These are phyloP conservation scores for Aspergillus fructus DNA, from an alignment of 2,329 filamentous ascomycete species.

Conservation along the genomic window DNA sequence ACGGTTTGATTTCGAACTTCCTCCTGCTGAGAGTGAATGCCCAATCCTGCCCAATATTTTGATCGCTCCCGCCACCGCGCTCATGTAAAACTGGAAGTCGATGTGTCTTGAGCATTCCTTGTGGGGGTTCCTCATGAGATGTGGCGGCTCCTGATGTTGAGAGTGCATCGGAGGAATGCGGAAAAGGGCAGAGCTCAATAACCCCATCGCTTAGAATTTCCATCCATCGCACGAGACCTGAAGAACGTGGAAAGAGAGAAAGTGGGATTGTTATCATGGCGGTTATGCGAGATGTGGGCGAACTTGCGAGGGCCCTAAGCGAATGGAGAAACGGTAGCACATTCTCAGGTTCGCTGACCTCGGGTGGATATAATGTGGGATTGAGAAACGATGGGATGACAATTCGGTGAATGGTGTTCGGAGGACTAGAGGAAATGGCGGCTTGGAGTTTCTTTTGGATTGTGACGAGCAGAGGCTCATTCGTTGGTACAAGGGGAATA, in stretches of 20 bases:
- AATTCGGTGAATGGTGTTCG: slow-evolving; percentile 71
- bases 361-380: slow-evolving; percentile 75
- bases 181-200: slow-evolving; percentile 77
- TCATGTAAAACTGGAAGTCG: slow-evolving; percentile 83
- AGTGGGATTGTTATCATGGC: slow-evolving; percentile 76
- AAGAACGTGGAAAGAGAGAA: slow-evolving; percentile 72
- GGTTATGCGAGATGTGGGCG: slow-evolving; percentile 64
- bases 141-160: slow-evolving; percentile 55
- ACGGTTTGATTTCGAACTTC: slow-evolving; percentile 82
- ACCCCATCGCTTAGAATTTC: slow-evolving; percentile 84
- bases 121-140: slow-evolving; percentile 70
- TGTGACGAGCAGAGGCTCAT: slow-evolving; percentile 58
- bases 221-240: slow-evolving; percentile 79
- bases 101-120: slow-evolving; percentile 83
- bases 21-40: slow-evolving; percentile 84
- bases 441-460: slow-evolving; percentile 62
- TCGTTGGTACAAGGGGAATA: slow-evolving; percentile 45
- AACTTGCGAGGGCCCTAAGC: slow-evolving; percentile 71
- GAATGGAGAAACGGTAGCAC: slow-evolving; percentile 79
- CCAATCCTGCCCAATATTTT: slow-evolving; percentile 75
- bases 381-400: slow-evolving; percentile 83
- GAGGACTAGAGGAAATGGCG: slow-evolving; percentile 57
- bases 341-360: slow-evolving; percentile 67
- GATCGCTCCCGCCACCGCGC: slow-evolving; percentile 74
- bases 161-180: slow-evolving; percentile 54